Evolutionary conservation across 192 early-diverging fungal genomes (phyloP).

Genomic region (Backusella westeae): DNA sequence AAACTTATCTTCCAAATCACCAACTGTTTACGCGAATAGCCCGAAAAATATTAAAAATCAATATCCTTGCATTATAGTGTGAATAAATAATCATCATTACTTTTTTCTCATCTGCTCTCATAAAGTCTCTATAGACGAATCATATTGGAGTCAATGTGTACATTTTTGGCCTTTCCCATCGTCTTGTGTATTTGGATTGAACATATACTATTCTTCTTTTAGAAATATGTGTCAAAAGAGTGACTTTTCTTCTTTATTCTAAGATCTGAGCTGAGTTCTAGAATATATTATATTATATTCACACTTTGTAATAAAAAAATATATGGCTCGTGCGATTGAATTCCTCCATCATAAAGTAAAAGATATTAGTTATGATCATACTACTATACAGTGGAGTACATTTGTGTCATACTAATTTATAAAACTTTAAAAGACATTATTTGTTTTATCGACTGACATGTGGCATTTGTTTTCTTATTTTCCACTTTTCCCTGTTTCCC

Average conservation of each 20-base stretch:
- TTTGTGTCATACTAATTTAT: background rate
- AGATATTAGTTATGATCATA: background rate
- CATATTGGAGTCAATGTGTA: background rate
- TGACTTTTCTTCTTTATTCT: background rate
- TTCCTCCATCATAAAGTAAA: background rate
- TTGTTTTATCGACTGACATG: background rate
- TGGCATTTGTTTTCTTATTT: background rate
- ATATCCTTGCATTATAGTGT: background rate
- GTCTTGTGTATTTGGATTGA: background rate
- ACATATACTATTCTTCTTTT: background rate
- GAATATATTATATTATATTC: background rate
- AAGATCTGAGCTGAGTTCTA: background rate
- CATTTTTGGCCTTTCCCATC: background rate
- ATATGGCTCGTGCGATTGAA: background rate
- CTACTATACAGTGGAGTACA: background rate
- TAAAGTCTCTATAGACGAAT: background rate
- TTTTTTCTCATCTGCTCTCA: background rate
- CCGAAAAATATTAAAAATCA: background rate
- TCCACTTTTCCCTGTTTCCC: background rate
- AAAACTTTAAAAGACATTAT: background rate
- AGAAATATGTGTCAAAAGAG: background rate
- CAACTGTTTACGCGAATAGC: background rate
- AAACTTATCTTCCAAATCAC: background rate
- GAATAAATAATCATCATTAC: background rate
- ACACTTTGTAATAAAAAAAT: background rate